These are phyloP conservation scores for Terfezia boudieri DNA, from an alignment of 495 filamentous ascomycete genomes.

Conservation along the genomic window DNA sequence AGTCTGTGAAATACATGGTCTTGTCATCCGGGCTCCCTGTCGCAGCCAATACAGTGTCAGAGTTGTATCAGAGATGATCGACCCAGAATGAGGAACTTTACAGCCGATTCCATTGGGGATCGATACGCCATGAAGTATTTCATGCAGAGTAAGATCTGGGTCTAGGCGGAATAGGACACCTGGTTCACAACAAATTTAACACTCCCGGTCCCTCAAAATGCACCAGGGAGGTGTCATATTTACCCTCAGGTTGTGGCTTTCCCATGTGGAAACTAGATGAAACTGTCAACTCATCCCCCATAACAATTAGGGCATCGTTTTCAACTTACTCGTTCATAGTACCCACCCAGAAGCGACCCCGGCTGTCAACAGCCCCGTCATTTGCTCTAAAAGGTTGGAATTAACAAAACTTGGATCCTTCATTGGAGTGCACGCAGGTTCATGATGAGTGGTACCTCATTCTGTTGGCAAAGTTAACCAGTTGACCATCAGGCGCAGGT, in stretches of 20 bases:
- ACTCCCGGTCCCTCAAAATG: neutral
- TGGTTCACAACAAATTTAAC: slow-evolving; percentile 7
- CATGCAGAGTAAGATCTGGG: slow-evolving; percentile 35
- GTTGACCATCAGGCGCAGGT: too few relatives aligned
- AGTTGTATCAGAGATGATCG: neutral
- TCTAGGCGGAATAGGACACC: slow-evolving; percentile 43
- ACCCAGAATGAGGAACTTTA: slow-evolving; percentile 3
- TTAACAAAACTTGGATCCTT: too few relatives aligned
- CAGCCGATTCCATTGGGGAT: slow-evolving; percentile 79
- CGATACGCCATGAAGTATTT: slow-evolving; percentile 37
- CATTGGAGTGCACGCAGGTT: too few relatives aligned
- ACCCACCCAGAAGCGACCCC: slow-evolving; percentile 74
- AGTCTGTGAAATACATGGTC: slow-evolving; percentile 69
- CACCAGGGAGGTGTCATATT: slow-evolving; percentile 4
- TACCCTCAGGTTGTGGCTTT: slow-evolving; percentile 31
- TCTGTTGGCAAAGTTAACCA: slow-evolving; percentile 12
- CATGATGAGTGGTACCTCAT: slow-evolving; percentile 26
- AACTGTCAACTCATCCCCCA: neutral
- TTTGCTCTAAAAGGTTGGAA: slow-evolving; percentile 33
- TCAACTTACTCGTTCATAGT: slow-evolving; percentile 51
- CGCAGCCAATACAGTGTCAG: neutral
- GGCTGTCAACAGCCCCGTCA: slow-evolving; percentile 60
- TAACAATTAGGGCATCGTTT: neutral
- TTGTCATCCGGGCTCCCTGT: slow-evolving; percentile 34
- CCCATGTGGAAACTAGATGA: slow-evolving; percentile 24